Evolutionary conservation across 306 rosid species (phyloP), one percentile per base, ranked within the genome.

Genomic region (Cicer bijugum): DNA sequence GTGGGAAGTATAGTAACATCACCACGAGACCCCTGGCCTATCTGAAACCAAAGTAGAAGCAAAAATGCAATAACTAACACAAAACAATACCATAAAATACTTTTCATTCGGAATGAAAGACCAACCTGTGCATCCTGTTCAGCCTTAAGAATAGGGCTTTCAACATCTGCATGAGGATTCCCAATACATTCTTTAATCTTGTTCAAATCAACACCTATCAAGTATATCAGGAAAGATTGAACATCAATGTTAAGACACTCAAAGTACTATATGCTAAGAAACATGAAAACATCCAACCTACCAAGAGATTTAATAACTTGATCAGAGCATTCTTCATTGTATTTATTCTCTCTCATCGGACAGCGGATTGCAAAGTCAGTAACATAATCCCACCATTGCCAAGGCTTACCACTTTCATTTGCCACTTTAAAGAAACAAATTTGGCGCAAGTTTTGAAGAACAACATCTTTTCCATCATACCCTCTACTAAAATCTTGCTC

Each of bases 311-410:
- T 51, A 23, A 89, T 86, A 75, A 94, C 96, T 79, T 81, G 82
- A 84, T 94, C 85, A 46, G 98, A 88, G 84, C 98, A 94, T 6
- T 89, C 96, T 71, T 82, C 85, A 0, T 46, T 79, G 77, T 88
- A 94, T 80, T 74, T 91, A 20, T 88, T 79, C 69, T 79, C 84
- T 80, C 88, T 91, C 98, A 94, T 94, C 15, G 98, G 97, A 75
- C 98, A 94, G 8, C 98, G 97, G 52, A 94, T 89, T 15, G 96
- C 80, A 67, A 94, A 94, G 81, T 94, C 98, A 2, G 96, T 88
- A 59, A 87, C 95, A 69, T 91, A 94, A 84, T 91, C 96, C 98
- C 98, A 94, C 98, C 98, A 94, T 72, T 88, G 89, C 98, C 98
- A 94, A 9, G 98, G 95, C 71, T 80, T 91, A 71, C 95, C 90